Evolutionary conservation across 164 flowering plant genomes (phyloP).

Genomic region (Magnolia changhungtana): DNA sequence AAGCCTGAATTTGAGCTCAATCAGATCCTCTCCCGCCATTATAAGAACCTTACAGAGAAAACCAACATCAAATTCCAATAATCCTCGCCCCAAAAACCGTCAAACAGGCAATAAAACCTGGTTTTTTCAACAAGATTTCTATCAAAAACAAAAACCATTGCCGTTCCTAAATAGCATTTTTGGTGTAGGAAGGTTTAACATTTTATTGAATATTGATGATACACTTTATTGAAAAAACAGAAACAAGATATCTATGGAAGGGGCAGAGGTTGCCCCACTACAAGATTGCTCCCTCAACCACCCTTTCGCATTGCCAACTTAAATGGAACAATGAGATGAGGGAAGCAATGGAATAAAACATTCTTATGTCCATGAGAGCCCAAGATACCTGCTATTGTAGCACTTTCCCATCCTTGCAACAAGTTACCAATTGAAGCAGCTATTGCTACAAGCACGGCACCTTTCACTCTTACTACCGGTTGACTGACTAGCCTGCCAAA

Average conservation of each 20-base stretch:
- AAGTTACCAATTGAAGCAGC: constrained; percentile 87
- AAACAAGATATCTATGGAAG: background rate
- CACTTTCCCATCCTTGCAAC: constrained; percentile 98
- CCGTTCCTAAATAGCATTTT: too few species aligned
- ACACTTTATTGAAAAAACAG: background rate
- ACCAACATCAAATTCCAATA: constrained; percentile 29
- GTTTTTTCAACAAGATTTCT: background rate
- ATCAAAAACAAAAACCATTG: too few species aligned
- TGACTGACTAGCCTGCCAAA: constrained; percentile 13
- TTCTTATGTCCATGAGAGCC: background rate
- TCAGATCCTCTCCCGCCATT: constrained; percentile 61
- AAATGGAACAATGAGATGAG: background rate
- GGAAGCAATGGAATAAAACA: background rate
- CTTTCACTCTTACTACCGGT: constrained; percentile 33
- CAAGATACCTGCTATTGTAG: constrained; percentile 84
- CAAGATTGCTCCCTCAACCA: background rate
- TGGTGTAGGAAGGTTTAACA: background rate
- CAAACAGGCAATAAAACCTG: background rate
- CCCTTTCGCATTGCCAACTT: background rate
- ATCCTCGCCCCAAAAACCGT: background rate
- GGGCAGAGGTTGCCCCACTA: background rate
- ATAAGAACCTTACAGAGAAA: constrained; percentile 5
- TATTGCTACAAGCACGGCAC: constrained; percentile 78
- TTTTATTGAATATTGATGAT: background rate
- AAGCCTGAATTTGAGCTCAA: constrained; percentile 73